Conservation (phyloP, 768 basidiomycete species). For the Fibroporia radiculosa region DNA sequence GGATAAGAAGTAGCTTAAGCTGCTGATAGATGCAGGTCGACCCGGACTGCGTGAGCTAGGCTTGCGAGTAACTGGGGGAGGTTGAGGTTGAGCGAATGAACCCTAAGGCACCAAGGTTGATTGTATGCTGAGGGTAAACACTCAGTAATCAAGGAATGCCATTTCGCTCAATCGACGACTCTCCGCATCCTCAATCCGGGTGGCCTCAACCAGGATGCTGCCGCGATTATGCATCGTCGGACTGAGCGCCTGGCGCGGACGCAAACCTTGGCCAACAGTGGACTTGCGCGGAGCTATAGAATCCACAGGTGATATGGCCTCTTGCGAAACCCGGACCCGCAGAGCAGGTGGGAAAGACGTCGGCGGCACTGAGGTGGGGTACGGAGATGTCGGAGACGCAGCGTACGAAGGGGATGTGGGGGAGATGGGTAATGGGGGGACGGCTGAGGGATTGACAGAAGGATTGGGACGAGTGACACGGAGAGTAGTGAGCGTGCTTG, state of each 20-base stretch:
- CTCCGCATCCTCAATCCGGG: slow-evolving; percentile 59
- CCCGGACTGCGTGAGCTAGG: too few relatives aligned
- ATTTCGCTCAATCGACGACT: slow-evolving; percentile 61
- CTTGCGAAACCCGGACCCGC: slow-evolving; percentile 4
- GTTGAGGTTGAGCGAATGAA: neutral
- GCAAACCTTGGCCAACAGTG: slow-evolving; percentile 11
- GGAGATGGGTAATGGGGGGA: slow-evolving; percentile 6
- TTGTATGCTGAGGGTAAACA: neutral
- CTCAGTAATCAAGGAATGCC: slow-evolving; percentile 38
- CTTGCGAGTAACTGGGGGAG: too few relatives aligned
- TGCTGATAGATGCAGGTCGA: too few relatives aligned
- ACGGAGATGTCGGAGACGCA: slow-evolving; percentile 2
- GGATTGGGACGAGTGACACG: slow-evolving; percentile 18
- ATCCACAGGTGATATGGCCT: neutral
- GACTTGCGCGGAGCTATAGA: neutral
- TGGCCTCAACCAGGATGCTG: slow-evolving; percentile 46
- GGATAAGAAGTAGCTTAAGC: too few relatives aligned
- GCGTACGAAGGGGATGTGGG: slow-evolving; percentile 7
- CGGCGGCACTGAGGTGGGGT: neutral
- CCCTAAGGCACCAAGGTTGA: neutral
- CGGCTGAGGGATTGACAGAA: slow-evolving; percentile 7
- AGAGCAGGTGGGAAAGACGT: slow-evolving; percentile 21
- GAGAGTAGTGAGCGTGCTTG: slow-evolving; percentile 21
- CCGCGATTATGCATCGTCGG: slow-evolving; percentile 55
- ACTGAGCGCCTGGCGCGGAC: slow-evolving; percentile 35